Conservation (phyloP, 805 yeast genomes). For the Lipomyces sp. region DNA sequence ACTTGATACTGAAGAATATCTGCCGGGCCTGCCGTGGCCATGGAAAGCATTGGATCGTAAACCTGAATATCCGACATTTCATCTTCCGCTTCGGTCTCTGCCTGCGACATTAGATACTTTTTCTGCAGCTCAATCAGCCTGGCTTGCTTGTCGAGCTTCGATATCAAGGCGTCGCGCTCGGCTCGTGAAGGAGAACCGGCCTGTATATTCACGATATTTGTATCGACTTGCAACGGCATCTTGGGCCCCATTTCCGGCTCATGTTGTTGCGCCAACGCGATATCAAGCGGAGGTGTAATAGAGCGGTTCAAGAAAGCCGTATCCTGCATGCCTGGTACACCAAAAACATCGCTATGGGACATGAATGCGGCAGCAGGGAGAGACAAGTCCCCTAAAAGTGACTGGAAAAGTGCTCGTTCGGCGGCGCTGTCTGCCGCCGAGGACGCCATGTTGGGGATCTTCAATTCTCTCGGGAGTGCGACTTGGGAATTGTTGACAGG, state of each 20-base stretch:
- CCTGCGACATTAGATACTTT: slow-evolving; percentile 17
- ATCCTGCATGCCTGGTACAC: background rate
- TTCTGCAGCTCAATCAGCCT: slow-evolving; percentile 23
- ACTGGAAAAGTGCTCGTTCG: slow-evolving; percentile 8
- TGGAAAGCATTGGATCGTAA: background rate
- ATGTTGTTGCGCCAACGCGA: no score
- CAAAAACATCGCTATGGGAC: background rate
- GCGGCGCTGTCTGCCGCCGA: slow-evolving; percentile 3
- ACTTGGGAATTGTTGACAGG: no score
- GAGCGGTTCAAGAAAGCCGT: no score
- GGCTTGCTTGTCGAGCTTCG: slow-evolving; percentile 22
- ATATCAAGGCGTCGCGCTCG: slow-evolving; percentile 16
- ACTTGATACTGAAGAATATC: background rate
- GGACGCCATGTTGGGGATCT: no score
- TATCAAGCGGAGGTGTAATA: no score
- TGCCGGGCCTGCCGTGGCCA: background rate
- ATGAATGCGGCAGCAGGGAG: background rate
- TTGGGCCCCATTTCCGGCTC: background rate
- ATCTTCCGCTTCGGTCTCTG: slow-evolving; percentile 3
- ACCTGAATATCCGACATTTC: background rate
- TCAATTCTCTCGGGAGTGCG: no score
- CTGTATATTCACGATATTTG: slow-evolving; percentile 4
- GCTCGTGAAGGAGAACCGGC: slow-evolving; percentile 20
- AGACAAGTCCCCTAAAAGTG: slow-evolving; percentile 18
- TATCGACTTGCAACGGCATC: slow-evolving; percentile 15